Conservation (phyloP, 208 protist genomes). For the Leishmania martiniquensis region DNA sequence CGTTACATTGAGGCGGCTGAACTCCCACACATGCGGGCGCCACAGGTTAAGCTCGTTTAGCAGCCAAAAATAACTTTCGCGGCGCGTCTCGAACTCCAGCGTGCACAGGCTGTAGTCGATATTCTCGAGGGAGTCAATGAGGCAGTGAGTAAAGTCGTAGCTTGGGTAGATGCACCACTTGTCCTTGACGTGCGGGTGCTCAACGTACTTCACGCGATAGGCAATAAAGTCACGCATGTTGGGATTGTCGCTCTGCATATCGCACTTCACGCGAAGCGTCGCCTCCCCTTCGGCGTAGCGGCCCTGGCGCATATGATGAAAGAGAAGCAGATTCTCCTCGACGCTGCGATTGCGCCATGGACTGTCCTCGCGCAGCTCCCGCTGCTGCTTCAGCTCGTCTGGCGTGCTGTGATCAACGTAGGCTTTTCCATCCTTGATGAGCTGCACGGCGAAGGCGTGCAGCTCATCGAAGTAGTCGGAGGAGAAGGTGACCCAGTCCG, state of each 20-base stretch:
- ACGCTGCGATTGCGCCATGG: constrained; percentile 91
- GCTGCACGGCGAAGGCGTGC: constrained; percentile 97
- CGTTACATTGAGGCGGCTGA: constrained; percentile 97
- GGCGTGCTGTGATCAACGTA: constrained; percentile 98
- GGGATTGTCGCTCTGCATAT: constrained; percentile 97
- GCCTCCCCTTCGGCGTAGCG: constrained; percentile 97
- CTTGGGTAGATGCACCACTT: constrained; percentile 99
- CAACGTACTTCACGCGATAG: constrained; percentile 98
- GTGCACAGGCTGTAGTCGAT: constrained; percentile 99
- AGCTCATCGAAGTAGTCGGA: constrained; percentile 99
- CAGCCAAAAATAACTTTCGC: constrained; percentile 98
- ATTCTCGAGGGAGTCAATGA: constrained; percentile 99
- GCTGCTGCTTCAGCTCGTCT: constrained; percentile 95
- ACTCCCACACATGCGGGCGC: constrained; percentile 98
- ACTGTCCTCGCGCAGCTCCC: constrained; percentile 84
- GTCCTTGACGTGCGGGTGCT: constrained; percentile 94
- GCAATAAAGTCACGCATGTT: constrained; percentile 99
- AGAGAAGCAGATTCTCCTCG: constrained; percentile 93
- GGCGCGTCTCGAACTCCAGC: constrained; percentile 99
- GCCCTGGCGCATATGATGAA: constrained; percentile 94
- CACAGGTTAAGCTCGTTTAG: constrained; percentile 89
- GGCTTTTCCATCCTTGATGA: constrained; percentile 98
- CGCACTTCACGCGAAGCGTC: constrained; percentile 98
- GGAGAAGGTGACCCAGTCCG: constrained; percentile 96
- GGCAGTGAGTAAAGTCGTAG: constrained; percentile 99